phyloP scores from a whole-genome alignment of 176 grass and related monocot genomes.

The Ensete glaucum region DNA sequence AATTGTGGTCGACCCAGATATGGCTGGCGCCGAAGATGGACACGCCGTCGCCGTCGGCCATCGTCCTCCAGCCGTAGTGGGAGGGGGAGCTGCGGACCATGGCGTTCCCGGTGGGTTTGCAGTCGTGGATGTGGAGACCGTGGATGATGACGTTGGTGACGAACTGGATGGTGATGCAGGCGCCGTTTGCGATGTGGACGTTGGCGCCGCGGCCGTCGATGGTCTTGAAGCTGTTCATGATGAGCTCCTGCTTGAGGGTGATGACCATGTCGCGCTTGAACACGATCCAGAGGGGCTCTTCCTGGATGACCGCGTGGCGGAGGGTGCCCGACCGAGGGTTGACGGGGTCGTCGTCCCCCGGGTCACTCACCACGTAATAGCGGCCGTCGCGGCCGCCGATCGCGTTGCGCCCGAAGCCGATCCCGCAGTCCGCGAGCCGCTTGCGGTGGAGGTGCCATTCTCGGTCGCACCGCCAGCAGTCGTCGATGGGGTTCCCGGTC shows the following conservation, averaged over 20 bases:
- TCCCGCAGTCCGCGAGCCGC: slow-evolving; percentile 22
- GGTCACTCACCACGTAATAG: slow-evolving; percentile 12
- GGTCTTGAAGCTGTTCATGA: slow-evolving; percentile 28
- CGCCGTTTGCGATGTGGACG: slow-evolving; percentile 20
- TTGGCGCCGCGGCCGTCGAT: slow-evolving; percentile 18
- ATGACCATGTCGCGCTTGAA: slow-evolving; percentile 22
- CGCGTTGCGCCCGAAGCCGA: slow-evolving; percentile 21
- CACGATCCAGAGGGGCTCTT: slow-evolving; percentile 17
- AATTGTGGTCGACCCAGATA: slow-evolving; percentile 22
- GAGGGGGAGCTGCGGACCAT: slow-evolving; percentile 20
- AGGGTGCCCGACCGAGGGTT: slow-evolving; percentile 12
- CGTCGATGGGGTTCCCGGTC: slow-evolving; percentile 18
- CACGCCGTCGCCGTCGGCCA: slow-evolving; percentile 21
- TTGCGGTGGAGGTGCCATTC: slow-evolving; percentile 14
- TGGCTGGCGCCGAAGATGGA: slow-evolving; percentile 17
- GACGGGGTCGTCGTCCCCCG: slow-evolving; percentile 14
- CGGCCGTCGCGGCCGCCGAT: slow-evolving; percentile 11
- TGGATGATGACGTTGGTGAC: slow-evolving; percentile 23
- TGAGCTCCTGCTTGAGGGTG: slow-evolving; percentile 17
- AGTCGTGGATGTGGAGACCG: slow-evolving; percentile 22
- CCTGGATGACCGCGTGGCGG: slow-evolving; percentile 19
- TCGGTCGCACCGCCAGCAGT: slow-evolving; percentile 25
- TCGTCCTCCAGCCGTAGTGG: slow-evolving; percentile 18
- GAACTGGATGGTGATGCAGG: slow-evolving; percentile 18
- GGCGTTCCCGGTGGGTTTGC: slow-evolving; percentile 23